A percentile compares a stretch with the other conserved stretches of the same genome.
These are phyloP conservation scores for Termitomyces sp. DNA, from an alignment of 1,284 basidiomycete species.

Conservation along the genomic window DNA sequence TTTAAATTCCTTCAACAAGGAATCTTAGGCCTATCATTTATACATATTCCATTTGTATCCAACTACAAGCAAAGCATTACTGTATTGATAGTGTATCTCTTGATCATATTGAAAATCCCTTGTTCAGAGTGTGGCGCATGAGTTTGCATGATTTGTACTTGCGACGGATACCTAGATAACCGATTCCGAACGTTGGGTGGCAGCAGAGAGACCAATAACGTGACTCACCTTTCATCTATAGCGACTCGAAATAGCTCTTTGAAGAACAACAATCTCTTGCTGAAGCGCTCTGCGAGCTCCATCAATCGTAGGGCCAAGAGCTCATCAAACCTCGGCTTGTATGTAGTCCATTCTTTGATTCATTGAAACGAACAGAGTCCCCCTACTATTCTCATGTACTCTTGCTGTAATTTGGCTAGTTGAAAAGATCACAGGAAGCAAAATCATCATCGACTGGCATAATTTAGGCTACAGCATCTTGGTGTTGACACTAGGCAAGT, in stretches of 20 bases:
- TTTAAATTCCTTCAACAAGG: slow-evolving; percentile 18
- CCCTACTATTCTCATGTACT: slow-evolving; percentile 93
- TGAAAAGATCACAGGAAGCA: slow-evolving; percentile 62
- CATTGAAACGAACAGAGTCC: slow-evolving; percentile 67
- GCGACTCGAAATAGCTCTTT: too few species aligned
- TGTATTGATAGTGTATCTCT: slow-evolving; percentile 10
- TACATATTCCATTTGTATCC: slow-evolving; percentile 16
- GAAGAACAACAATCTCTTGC: too few species aligned
- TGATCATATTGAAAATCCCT: not conserved
- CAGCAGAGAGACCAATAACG: too few species aligned
- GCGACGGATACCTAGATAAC: too few species aligned
- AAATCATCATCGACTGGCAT: slow-evolving; percentile 98
- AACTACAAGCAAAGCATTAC: slow-evolving; percentile 15
- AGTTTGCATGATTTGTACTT: not conserved
- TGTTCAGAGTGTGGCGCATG: not conserved
- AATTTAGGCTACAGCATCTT: slow-evolving; percentile 96
- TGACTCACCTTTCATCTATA: too few species aligned
- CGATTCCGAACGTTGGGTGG: too few species aligned
- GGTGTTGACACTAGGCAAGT: slow-evolving; percentile 73
- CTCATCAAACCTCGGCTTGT: too few species aligned
- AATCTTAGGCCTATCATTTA: slow-evolving; percentile 8
- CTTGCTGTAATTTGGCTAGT: slow-evolving; percentile 82
- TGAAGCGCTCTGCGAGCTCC: too few species aligned
- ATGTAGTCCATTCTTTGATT: not conserved
- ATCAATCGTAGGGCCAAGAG: too few species aligned